phyloP scores from a whole-genome alignment of 1,139 yeast species.

The Geotrichum candidum region DNA sequence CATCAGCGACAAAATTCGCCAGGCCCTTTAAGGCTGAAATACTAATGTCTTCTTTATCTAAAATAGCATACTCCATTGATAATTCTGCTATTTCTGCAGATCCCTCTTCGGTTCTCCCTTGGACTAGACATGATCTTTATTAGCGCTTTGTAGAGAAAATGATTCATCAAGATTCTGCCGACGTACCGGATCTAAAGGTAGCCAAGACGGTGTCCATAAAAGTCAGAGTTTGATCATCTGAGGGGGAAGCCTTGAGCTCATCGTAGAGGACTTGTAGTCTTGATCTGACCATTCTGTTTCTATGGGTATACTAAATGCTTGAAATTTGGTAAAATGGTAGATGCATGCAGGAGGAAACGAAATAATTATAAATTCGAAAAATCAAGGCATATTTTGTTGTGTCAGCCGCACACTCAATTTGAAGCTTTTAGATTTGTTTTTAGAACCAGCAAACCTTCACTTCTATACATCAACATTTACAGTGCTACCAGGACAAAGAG shows the following conservation, averaged over 20 bases:
- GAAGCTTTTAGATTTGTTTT: too few species aligned
- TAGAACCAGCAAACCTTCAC: too few species aligned
- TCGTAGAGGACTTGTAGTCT: not conserved
- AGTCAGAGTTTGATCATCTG: not conserved
- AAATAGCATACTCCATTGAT: slow-evolving; percentile 7
- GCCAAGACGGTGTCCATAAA: not conserved
- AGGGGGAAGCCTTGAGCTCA: not conserved
- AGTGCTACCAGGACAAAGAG: not conserved
- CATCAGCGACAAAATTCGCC: slow-evolving; percentile 23
- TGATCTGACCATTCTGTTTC: not conserved
- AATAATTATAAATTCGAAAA: not conserved
- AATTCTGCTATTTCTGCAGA: not conserved
- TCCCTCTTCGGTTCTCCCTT: slow-evolving; percentile 1
- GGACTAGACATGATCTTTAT: not conserved
- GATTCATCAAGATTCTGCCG: not conserved
- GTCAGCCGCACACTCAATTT: too few species aligned
- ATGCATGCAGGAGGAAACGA: not conserved
- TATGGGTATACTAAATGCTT: not conserved
- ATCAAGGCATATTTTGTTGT: too few species aligned
- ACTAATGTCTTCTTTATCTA: not conserved
- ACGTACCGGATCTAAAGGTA: not conserved
- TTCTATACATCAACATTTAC: too few species aligned
- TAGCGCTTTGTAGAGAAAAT: not conserved
- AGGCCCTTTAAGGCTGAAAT: slow-evolving; percentile 17
- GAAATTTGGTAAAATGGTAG: not conserved